phyloP scores from a whole-genome alignment of 495 filamentous ascomycete species.

The Penicillium paxilli region DNA sequence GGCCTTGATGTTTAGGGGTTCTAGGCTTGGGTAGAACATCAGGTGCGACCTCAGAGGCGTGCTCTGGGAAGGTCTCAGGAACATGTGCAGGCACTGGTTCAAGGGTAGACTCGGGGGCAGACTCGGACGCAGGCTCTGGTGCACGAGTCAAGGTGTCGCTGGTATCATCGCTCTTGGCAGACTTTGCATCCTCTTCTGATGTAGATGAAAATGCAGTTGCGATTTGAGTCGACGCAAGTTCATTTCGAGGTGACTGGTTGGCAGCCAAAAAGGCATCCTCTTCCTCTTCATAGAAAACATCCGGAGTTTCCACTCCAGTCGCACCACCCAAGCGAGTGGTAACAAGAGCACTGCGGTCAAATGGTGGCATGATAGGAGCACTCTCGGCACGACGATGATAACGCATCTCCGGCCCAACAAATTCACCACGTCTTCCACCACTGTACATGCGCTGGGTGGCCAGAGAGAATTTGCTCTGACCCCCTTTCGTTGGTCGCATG shows the following conservation, averaged over 20 bases:
- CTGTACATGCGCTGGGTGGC: constrained; percentile 85
- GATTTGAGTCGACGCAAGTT: constrained; percentile 4
- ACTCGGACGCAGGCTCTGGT: constrained; percentile 11
- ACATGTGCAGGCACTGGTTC: neutral
- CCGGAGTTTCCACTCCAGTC: constrained; percentile 64
- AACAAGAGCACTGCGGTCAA: constrained; percentile 66
- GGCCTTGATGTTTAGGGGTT: constrained; percentile 34
- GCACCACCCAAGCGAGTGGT: constrained; percentile 66
- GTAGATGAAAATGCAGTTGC: constrained; percentile 3
- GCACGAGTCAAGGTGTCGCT: constrained; percentile 41
- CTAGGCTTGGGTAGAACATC: constrained; percentile 6
- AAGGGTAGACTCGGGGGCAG: constrained; percentile 14
- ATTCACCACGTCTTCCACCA: constrained; percentile 69
- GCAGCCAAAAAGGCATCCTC: constrained; percentile 65
- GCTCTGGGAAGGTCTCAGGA: neutral
- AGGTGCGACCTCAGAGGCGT: neutral
- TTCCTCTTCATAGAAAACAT: constrained; percentile 96
- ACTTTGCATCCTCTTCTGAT: constrained; percentile 33
- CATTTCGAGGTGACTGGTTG: constrained; percentile 31
- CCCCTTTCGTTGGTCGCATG: constrained; percentile 42
- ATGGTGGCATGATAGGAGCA: constrained; percentile 83
- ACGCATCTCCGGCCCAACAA: constrained; percentile 79
- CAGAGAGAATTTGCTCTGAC: constrained; percentile 56
- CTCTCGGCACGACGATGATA: constrained; percentile 91
- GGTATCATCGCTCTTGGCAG: constrained; percentile 35